Conservation (phyloP, 768 basidiomycete species). For the Ramaria rubella region DNA sequence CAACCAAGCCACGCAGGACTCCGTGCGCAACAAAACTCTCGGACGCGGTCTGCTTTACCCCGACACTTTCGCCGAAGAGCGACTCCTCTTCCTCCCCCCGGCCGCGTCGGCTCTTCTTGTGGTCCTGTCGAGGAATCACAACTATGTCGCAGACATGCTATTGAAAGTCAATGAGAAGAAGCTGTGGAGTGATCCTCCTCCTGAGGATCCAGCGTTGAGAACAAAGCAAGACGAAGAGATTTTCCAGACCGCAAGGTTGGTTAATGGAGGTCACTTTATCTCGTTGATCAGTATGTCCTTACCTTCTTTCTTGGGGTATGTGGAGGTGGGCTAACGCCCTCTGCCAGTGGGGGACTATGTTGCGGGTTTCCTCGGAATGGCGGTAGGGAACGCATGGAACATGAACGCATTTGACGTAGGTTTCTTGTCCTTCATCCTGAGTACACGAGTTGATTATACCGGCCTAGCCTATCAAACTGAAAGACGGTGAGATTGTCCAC, state of each 20-base stretch:
- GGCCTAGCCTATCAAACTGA: constrained; percentile 2
- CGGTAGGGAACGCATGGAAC: constrained; percentile 47
- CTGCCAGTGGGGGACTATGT: constrained; percentile 49
- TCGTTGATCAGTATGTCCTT: constrained; percentile 28
- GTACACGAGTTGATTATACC: not conserved
- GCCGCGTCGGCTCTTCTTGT: constrained; percentile 47
- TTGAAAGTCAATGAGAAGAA: constrained; percentile 50
- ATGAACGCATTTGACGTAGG: constrained; percentile 43
- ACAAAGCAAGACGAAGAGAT: constrained; percentile 46
- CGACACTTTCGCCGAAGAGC: constrained; percentile 48
- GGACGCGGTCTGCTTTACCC: constrained; percentile 48
- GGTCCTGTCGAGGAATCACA: constrained; percentile 54
- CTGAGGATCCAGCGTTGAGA: constrained; percentile 14
- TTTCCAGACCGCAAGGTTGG: constrained; percentile 48
- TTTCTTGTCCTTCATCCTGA: not conserved
- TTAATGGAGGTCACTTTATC: constrained; percentile 49
- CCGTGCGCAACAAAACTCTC: constrained; percentile 38
- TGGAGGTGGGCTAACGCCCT: not conserved
- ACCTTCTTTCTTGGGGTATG: not conserved
- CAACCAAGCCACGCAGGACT: constrained; percentile 32
- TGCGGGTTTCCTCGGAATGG: constrained; percentile 48
- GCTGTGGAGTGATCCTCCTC: constrained; percentile 38
- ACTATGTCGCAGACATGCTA: constrained; percentile 48
- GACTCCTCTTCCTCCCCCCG: constrained; percentile 48
- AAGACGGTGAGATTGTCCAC: constrained; percentile 8